A percentile compares a stretch with the other conserved stretches of the same genome.
Evolutionary conservation across 129 eudicot genomes (phyloP).

Genomic region (Flaveria trinervia): DNA sequence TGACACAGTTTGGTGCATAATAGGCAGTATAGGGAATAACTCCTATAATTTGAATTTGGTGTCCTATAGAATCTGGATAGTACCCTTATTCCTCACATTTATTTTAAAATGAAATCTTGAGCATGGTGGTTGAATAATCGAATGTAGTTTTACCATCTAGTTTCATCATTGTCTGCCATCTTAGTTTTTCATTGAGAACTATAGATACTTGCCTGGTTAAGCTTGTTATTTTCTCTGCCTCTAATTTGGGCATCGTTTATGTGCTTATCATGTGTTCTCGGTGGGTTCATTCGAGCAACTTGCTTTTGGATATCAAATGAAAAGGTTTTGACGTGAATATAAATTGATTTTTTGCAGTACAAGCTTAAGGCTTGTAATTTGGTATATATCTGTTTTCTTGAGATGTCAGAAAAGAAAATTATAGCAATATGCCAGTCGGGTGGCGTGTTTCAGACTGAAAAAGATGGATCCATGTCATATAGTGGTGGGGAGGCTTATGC

Average conservation of each 20-base stretch:
- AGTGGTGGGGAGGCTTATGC: slow-evolving; percentile 92
- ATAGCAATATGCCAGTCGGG: slow-evolving; percentile 94
- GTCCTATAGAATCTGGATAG: no score
- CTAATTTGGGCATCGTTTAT: not conserved
- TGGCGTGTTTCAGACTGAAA: slow-evolving; percentile 61
- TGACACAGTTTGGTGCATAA: no score
- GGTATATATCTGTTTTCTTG: slow-evolving; percentile 15
- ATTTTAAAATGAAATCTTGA: no score
- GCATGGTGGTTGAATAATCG: not conserved
- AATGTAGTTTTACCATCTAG: not conserved
- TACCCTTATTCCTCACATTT: no score
- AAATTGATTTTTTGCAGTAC: not conserved
- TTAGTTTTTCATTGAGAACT: not conserved
- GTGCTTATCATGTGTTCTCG: not conserved
- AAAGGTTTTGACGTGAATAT: not conserved
- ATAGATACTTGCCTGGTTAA: not conserved
- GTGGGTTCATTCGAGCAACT: not conserved
- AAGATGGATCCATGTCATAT: slow-evolving; percentile 67
- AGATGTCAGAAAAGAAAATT: slow-evolving; percentile 72
- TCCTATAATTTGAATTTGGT: no score
- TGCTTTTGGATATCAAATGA: not conserved
- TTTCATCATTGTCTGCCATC: not conserved
- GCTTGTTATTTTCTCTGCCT: not conserved
- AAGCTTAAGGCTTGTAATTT: slow-evolving; percentile 4
- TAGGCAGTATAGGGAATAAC: no score